These are phyloP conservation scores for Lasiodiplodia hormozganensis DNA, from an alignment of 2,329 filamentous ascomycete genomes.

Conservation along the genomic window DNA sequence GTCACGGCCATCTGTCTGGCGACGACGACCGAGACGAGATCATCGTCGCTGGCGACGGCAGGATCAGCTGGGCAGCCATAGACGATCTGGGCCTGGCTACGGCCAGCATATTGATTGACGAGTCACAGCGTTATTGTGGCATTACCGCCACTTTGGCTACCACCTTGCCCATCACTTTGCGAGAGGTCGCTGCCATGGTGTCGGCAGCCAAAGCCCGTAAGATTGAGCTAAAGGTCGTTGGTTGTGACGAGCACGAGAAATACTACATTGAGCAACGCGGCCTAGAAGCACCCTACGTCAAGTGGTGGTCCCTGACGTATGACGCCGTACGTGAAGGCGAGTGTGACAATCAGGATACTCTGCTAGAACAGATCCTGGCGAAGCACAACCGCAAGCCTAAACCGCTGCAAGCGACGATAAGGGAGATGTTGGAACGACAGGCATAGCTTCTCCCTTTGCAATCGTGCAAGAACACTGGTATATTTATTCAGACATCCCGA, in stretches of 20 bases:
- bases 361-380: constrained; percentile 48
- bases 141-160: constrained; percentile 50
- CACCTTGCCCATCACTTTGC: constrained; percentile 37
- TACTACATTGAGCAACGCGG: constrained; percentile 48
- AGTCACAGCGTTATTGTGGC: constrained; percentile 37
- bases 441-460: not conserved
- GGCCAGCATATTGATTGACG: constrained; percentile 47
- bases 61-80: constrained; percentile 54
- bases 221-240: constrained; percentile 46
- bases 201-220: constrained; percentile 38
- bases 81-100: constrained; percentile 52
- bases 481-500: too few species aligned
- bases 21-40: constrained; percentile 47
- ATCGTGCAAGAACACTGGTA: not conserved
- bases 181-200: constrained; percentile 42
- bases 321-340: constrained; percentile 52
- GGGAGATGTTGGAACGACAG: constrained; percentile 45
- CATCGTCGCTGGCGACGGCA: constrained; percentile 50
- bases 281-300: constrained; percentile 46
- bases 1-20: constrained; percentile 48
- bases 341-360: constrained; percentile 51
- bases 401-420: constrained; percentile 48
- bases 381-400: constrained; percentile 45
- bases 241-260: constrained; percentile 49
- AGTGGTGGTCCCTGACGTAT: constrained; percentile 57